Conservation (phyloP, 2,329 filamentous ascomycete genomes). For the Claviceps sp. region DNA sequence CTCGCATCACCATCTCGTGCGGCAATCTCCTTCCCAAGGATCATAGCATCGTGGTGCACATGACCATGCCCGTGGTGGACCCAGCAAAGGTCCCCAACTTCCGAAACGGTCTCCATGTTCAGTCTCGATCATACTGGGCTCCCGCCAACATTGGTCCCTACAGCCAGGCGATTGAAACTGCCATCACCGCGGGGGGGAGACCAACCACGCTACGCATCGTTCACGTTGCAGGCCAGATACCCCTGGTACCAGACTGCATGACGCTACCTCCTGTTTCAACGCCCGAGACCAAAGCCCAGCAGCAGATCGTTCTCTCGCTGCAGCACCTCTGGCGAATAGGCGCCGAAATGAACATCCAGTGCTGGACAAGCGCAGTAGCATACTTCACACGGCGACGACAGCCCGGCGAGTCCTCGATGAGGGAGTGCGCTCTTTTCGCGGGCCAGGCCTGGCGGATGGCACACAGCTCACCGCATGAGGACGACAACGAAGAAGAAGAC, state of each 20-base stretch:
- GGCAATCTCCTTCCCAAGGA: conserved; percentile 50
- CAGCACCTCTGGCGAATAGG: conserved; percentile 87
- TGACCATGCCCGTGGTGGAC: conserved; percentile 24
- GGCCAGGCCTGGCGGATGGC: conserved; percentile 34
- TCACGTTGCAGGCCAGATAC: conserved; percentile 81
- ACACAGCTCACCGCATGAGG: conserved; percentile 22
- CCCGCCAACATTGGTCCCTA: conserved; percentile 96
- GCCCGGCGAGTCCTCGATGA: conserved; percentile 14
- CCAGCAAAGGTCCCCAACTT: conserved; percentile 7
- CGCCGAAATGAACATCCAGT: conserved; percentile 52
- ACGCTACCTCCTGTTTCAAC: conserved; percentile 26
- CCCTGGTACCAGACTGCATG: conserved; percentile 74
- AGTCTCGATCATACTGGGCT: conserved; percentile 91
- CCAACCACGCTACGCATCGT: conserved; percentile 26
- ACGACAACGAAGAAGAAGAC: conserved; percentile 30
- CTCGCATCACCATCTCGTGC: conserved; percentile 70
- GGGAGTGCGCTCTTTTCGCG: conserved; percentile 27
- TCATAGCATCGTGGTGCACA: conserved; percentile 46
- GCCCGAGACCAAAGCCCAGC: conserved; percentile 27
- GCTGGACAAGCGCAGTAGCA: conserved; percentile 64
- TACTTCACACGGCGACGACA: conserved; percentile 44
- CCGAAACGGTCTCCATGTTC: conserved; percentile 67
- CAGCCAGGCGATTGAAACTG: conserved; percentile 65
- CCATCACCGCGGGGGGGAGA: conserved; percentile 11
- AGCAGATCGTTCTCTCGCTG: conserved; percentile 58